Conservation (phyloP, 1,139 yeast species). For the Fermentozyma sake region DNA sequence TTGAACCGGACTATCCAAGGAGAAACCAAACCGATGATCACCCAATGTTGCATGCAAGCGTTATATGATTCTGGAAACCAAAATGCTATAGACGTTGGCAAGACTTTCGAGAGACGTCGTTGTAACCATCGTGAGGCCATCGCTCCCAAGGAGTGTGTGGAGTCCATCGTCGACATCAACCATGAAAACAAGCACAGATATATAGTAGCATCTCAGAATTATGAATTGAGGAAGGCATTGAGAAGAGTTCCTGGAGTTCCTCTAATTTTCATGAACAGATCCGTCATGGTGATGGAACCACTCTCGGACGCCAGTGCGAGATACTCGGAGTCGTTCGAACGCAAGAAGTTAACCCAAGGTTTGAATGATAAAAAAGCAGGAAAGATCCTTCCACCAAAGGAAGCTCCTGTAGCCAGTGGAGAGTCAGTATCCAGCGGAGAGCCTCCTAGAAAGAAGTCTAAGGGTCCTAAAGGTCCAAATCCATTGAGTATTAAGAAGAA, state of each 20-base stretch:
- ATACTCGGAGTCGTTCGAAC: constrained; percentile 54
- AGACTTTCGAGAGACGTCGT: constrained; percentile 74
- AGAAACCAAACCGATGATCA: constrained; percentile 87
- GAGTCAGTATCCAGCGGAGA: constrained; percentile 10
- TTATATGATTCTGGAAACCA: constrained; percentile 70
- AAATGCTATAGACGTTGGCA: constrained; percentile 73
- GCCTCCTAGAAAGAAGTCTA: constrained; percentile 43
- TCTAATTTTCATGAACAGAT: constrained; percentile 74
- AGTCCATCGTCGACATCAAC: constrained; percentile 61
- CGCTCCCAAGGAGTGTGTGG: constrained; percentile 72
- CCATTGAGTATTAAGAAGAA: constrained; percentile 78
- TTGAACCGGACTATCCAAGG: constrained; percentile 77
- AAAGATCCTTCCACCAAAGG: constrained; percentile 6
- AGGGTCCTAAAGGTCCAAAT: constrained; percentile 76
- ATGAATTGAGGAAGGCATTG: constrained; percentile 59
- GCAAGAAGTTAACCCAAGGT: constrained; percentile 67
- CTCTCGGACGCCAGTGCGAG: constrained; percentile 66
- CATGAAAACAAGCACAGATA: constrained; percentile 88
- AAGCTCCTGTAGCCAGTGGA: constrained; percentile 15
- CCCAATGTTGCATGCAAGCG: constrained; percentile 92
- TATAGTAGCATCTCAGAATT: constrained; percentile 79
- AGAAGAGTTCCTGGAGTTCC: constrained; percentile 89
- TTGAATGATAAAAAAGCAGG: constrained; percentile 56
- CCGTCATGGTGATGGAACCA: constrained; percentile 97
- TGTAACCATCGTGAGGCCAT: constrained; percentile 62